Evolutionary conservation across 768 basidiomycete species (phyloP), one percentile per base, ranked within the genome.

Genomic region (Pleurotus salmoneostramineus): DNA sequence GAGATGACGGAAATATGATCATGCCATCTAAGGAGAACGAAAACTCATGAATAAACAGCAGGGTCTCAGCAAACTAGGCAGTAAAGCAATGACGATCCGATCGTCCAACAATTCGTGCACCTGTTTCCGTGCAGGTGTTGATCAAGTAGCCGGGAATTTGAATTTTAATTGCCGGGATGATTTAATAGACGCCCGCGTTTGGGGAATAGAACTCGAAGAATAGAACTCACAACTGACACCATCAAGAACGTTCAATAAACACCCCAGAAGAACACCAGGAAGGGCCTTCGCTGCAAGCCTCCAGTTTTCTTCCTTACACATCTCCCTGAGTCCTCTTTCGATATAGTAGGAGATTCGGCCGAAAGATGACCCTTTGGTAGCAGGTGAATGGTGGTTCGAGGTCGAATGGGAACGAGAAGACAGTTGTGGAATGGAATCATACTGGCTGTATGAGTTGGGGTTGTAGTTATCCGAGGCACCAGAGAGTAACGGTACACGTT

Each of bases 1-100:
- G 83, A 6, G 85, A 81, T 0, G 89, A 85, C 2, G 97, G 97
- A 68, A 98, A 99, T 56, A 94, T 87, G 69, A 93, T 94, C 93
- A 98, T 93, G 5, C 96, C 96, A 72, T 98, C 88, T 90, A 58
- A 34, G 45, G 35, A 32, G n/a, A 21, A 49, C 8, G 36, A 55
- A 52, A 36, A 54, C 52, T 12, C 27, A 33, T 15, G 31, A 8
- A 56, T 15, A 37, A 40, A 27, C 17, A n/a, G 15, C 42, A 51
- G 4, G 6, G 37, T n/a, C 21, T 27, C 21, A 27, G 21, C 21
- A 27, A 27, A 27, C 21, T 27, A 27, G 21, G 21, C 21, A 27
- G 21, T 27, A 27, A 27, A 27, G 21, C 21, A 27, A 27, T 27
- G 21, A 27, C 21, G 21, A 27, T 27, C 21, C 21, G 21, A 27